Evolutionary conservation across 768 basidiomycete species (phyloP).

Genomic region (Hortiboletus campestris): DNA sequence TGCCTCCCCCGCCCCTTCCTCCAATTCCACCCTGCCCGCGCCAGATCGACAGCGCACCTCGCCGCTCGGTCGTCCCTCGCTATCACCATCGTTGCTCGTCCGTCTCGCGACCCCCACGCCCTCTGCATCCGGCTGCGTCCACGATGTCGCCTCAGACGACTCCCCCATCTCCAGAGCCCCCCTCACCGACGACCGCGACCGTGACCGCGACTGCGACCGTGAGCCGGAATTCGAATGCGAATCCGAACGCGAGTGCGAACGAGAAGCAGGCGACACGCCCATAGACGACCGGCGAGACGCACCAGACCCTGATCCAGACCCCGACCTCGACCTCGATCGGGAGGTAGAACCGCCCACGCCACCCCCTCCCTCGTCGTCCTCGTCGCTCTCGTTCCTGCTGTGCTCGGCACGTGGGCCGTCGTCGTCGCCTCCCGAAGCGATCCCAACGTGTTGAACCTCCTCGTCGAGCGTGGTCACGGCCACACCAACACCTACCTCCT

Average conservation of each 20-base stretch:
- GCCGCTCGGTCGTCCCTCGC: conserved; percentile 1
- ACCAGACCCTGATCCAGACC: background rate
- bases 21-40: background rate
- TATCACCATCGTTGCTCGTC: conserved; percentile 5
- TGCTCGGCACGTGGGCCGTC: background rate
- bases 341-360: background rate
- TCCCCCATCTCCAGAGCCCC: conserved; percentile 11
- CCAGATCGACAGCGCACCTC: background rate
- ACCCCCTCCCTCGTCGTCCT: background rate
- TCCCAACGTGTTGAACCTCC: background rate
- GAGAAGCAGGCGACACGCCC: background rate
- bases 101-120: background rate
- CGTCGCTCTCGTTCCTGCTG: background rate
- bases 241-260: conserved; percentile 2
- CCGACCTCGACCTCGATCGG: background rate
- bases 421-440: background rate
- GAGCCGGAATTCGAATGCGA: conserved; percentile 9
- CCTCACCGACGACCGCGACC: conserved; percentile 18
- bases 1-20: background rate
- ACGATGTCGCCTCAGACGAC: conserved; percentile 31
- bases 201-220: conserved; percentile 4
- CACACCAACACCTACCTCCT: conserved; percentile 13
- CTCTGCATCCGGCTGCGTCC: conserved; percentile 20
- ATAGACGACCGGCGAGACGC: background rate
- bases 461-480: conserved; percentile 16